Evolutionary conservation across 169 alveolate genomes (phyloP), one percentile per base, ranked within the genome.

Genomic region (Toxoplasma gondii): DNA sequence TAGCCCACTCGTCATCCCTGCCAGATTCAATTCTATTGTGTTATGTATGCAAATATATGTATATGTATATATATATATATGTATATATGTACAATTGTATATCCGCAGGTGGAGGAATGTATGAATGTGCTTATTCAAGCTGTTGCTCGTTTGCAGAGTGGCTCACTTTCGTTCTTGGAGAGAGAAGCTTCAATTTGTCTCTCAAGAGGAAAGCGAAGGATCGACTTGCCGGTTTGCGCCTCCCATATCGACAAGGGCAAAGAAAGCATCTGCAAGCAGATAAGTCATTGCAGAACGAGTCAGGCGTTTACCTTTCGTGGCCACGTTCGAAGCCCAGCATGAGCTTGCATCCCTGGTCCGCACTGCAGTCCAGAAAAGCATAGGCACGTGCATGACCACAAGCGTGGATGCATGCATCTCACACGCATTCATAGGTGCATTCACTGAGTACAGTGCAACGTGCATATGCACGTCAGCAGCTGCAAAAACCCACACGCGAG

Each of bases 171-270:
- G 41, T 44, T 22, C 64, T 39, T 38, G 34, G 54, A 16, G 4
- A 82, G 67, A 39, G 90, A 2, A 44, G 24, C 53, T 10, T 39
- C 67, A 49, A 82, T 82, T 22, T 82, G 90, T 43, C 90, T 82
- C 67, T 82, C 90, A 24, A 82, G 69, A 19, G 90, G 90, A 27
- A 82, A 82, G 38, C 64, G 90, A 22, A 38, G n/a, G 54, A 29
- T n/a, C 45, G 90, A 41, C 36, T 44, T 39, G 1, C 90, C 67
- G 7, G 17, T 49, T 82, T 82, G 53, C 90, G n/a, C 67, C 31
- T 36, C 29, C 31, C 36, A 5, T 17, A 7, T 2, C n/a, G 34
- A 27, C 41, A 82, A 67, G 24, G 90, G 90, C 67, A 82, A 31
- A 24, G 90, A 67, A 31, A 82, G 90, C 53, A 82, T 44, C 90